These are phyloP conservation scores for Pisolithus microcarpus DNA, from an alignment of 768 basidiomycete species.

Conservation along the genomic window DNA sequence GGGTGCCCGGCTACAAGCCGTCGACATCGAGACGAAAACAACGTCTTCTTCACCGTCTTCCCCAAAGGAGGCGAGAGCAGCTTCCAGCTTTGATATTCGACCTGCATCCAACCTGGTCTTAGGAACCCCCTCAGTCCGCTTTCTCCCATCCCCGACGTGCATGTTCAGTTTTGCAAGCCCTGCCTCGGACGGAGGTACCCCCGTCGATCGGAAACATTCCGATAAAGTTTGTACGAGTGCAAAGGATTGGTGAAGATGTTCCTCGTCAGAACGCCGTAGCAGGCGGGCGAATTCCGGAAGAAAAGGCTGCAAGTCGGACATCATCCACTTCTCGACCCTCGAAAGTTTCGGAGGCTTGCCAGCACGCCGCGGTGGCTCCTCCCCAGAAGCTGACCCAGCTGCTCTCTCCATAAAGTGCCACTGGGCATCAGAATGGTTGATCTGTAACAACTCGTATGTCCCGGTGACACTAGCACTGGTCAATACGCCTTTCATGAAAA, in stretches of 20 bases:
- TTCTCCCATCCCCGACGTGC: conserved; percentile 54
- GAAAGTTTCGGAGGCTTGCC: conserved; percentile 45
- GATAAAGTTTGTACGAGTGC: conserved; percentile 75
- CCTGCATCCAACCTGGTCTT: conserved; percentile 48
- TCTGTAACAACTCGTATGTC: conserved; percentile 52
- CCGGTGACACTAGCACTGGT: conserved; percentile 21
- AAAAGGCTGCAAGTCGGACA: conserved; percentile 68
- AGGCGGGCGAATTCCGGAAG: conserved; percentile 75
- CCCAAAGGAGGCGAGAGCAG: conserved; percentile 57
- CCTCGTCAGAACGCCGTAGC: conserved; percentile 89
- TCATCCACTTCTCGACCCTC: conserved; percentile 62
- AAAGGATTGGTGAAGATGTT: conserved; percentile 85
- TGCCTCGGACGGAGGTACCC: conserved; percentile 46
- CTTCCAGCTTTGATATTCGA: conserved; percentile 60
- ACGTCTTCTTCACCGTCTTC: conserved; percentile 60
- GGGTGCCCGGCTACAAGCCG: conserved; percentile 8
- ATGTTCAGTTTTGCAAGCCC: conserved; percentile 60
- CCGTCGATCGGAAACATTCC: conserved; percentile 66
- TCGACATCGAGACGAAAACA: conserved; percentile 38
- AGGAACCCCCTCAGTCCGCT: conserved; percentile 35
- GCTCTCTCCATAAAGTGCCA: conserved; percentile 74
- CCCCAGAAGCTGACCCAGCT: conserved; percentile 18
- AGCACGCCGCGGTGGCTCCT: conserved; percentile 13
- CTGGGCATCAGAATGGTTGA: conserved; percentile 57
- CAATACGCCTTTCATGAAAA: conserved; percentile 44